phyloP scores from a whole-genome alignment of 164 flowering plant species.

The Dillenia suffruticosa region DNA sequence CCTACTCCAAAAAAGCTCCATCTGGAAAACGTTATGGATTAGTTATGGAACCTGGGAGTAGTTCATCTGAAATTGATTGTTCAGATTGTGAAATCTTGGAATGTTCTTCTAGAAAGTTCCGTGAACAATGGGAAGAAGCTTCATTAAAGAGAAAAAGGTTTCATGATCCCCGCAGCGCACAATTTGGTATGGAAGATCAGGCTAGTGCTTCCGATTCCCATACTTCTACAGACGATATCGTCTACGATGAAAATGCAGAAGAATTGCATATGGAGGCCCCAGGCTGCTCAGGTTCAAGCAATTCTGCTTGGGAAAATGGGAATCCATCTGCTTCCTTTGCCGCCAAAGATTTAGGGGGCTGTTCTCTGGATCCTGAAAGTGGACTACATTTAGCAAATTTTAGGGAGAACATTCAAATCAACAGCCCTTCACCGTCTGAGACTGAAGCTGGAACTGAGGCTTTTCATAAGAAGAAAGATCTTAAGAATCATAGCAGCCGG shows the following conservation, averaged over 20 bases:
- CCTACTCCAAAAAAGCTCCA: constrained; percentile 23
- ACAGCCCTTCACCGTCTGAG: too few relatives aligned
- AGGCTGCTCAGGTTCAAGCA: constrained; percentile 20
- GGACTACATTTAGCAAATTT: too few relatives aligned
- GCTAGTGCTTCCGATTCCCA: constrained; percentile 28
- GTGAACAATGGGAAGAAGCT: constrained; percentile 76
- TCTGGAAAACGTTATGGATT: constrained; percentile 40
- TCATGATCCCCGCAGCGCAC: constrained; percentile 10
- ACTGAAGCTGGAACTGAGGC: too few relatives aligned
- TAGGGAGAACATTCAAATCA: too few relatives aligned
- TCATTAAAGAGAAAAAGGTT: constrained; percentile 30
- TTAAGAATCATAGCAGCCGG: not conserved
- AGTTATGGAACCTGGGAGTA: constrained; percentile 26
- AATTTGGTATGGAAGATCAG: constrained; percentile 23
- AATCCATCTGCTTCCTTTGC: constrained; percentile 8
- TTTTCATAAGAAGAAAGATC: too few relatives aligned
- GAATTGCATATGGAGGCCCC: constrained; percentile 15
- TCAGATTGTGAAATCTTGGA: constrained; percentile 80
- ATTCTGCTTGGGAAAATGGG: constrained; percentile 14
- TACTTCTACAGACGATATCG: constrained; percentile 15
- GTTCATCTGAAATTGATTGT: constrained; percentile 47
- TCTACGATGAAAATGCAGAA: constrained; percentile 15
- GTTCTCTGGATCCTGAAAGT: too few relatives aligned
- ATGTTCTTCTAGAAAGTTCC: constrained; percentile 44
- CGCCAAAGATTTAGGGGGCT: constrained; percentile 3